Percentiles rank a stretch among this genome's conserved stretches.
Evolutionary conservation across 228 moss, liverwort and hornwort species (phyloP).

Genomic region (Sphagnum fallax): DNA sequence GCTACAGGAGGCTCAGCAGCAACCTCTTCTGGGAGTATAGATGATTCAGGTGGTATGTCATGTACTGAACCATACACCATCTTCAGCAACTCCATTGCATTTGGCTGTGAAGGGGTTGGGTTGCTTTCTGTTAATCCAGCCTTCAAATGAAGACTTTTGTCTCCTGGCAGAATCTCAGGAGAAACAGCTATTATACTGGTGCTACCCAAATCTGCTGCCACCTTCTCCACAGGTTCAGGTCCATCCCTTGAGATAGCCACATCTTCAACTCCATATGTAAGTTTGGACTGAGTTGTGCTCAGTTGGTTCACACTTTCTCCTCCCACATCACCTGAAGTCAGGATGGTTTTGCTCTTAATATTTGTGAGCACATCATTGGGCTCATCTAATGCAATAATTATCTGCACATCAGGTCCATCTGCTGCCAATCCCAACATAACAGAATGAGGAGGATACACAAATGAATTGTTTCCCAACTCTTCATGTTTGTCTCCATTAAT

Average conservation of each 20-base stretch:
- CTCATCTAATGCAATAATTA: slow-evolving; percentile 27
- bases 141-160: neutral
- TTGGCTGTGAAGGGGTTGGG: neutral
- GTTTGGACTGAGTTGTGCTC: slow-evolving; percentile 10
- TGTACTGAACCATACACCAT: slow-evolving; percentile 12
- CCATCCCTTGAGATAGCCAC: slow-evolving; percentile 3
- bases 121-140: neutral
- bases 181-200: slow-evolving; percentile 1
- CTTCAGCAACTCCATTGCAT: slow-evolving; percentile 11
- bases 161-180: neutral
- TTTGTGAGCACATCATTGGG: slow-evolving; percentile 1
- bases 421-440: slow-evolving; percentile 1
- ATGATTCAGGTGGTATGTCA: slow-evolving; percentile 11
- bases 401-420: slow-evolving; percentile 11
- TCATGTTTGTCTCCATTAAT: slow-evolving; percentile 9
- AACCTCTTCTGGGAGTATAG: neutral
- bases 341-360: slow-evolving; percentile 3
- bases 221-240: slow-evolving; percentile 4
- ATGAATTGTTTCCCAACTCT: slow-evolving; percentile 4
- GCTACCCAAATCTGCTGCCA: slow-evolving; percentile 4
- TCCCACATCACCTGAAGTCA: slow-evolving; percentile 5
- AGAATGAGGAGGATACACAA: slow-evolving; percentile 3
- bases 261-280: neutral
- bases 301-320: slow-evolving; percentile 2
- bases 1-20: neutral